Base-by-base conservation (phyloP, 108 stramenopile genomes). In the Bacterosira constricta region DNA sequence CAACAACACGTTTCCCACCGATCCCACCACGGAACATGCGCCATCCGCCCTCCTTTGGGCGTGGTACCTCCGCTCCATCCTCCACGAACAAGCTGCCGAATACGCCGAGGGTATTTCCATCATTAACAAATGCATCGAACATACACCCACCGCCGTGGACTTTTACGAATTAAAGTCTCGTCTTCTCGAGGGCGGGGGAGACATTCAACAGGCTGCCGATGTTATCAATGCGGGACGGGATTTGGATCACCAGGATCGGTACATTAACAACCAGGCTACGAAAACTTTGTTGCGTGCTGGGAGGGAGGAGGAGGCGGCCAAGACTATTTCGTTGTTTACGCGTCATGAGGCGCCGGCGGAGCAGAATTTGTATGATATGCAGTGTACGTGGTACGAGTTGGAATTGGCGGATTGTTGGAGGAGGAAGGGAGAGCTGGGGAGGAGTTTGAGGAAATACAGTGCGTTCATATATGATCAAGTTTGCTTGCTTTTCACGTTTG, bases 351-450 rank as follows among this genome's bases (percentile, higher is more conserved):
- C 96, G 6, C 95, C 97, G 74, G 88, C 96, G 1, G 92, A 94
- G 59, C 85, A 90, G 66, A 93, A 96, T 66, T 83, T 99, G 59
- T 96, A 75, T 71, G 97, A 99, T 58, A 97, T 99, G 96, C 99
- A 99, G 82, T 95, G 95, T 72, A 85, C 90, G 53, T 99, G 99
- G 99, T 99, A 93, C 69, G 97, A 98, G 77, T 81, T 98, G 26
- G 97, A 98, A 60, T 81, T 96, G 36, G 99, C 91, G 4, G 85
- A 88, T 44, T 87, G 75, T 35, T 79, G 72, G 15, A 77, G 63
- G 20, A 81, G 53, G 50, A 90, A 86, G 55, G 78, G 86, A 30
- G 71, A 90, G 13, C 79, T 81, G 63, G 94, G 94, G 25, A 82
- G 65, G 63, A 82, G 85, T 34, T 69, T 99, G 38, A 94, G 97